Conservation (phyloP, 2,329 filamentous ascomycete genomes). For the Thermomyces lanuginosus region DNA sequence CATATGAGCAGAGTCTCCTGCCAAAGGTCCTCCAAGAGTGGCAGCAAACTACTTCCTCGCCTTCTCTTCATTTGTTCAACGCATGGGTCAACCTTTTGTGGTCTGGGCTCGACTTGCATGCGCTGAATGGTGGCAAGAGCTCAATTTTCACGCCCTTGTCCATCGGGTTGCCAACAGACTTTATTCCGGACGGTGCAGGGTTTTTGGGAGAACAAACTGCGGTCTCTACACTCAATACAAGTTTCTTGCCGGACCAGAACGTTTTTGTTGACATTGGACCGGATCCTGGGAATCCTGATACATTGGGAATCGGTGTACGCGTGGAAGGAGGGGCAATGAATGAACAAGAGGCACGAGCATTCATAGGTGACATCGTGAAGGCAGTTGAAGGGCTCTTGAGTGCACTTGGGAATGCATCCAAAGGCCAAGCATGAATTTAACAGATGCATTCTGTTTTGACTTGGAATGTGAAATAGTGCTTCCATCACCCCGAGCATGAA, state of each 20-base stretch:
- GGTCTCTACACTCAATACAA: constrained; percentile 11
- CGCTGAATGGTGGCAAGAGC: neutral
- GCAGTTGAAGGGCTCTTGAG: constrained; percentile 11
- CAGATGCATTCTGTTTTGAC: too few species aligned
- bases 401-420: too few species aligned
- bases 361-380: constrained; percentile 9
- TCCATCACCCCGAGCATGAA: too few species aligned
- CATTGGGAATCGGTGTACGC: constrained; percentile 14
- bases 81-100: constrained; percentile 19
- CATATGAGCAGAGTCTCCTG: constrained; percentile 16
- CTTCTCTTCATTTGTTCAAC: constrained; percentile 12
- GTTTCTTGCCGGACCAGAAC: constrained; percentile 11
- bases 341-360: constrained; percentile 7
- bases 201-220: constrained; percentile 7
- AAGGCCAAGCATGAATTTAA: too few species aligned
- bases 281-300: constrained; percentile 11
- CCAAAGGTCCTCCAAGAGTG: constrained; percentile 11
- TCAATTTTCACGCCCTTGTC: constrained; percentile 10
- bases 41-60: neutral
- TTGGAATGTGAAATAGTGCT: too few species aligned
- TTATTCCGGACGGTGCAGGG: constrained; percentile 7
- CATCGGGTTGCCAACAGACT: constrained; percentile 15
- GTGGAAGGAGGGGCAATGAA: constrained; percentile 12
- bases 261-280: constrained; percentile 15
- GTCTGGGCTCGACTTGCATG: constrained; percentile 8